phyloP scores from a whole-genome alignment of 2,329 filamentous ascomycete genomes.

The Shiraia bambusicola region DNA sequence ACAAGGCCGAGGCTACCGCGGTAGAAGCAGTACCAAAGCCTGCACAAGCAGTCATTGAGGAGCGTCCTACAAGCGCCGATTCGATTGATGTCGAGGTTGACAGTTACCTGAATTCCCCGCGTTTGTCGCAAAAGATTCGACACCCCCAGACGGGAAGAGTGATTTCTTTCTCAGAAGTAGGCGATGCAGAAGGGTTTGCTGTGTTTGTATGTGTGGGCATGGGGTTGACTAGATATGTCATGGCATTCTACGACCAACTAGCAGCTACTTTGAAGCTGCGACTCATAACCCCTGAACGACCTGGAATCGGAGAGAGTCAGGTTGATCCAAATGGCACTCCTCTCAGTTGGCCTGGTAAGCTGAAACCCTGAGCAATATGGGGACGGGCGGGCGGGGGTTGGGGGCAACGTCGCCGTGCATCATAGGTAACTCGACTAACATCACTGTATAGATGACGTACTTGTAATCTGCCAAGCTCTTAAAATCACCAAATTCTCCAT shows the following conservation, averaged over 20 bases:
- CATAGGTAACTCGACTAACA: conserved; percentile 17
- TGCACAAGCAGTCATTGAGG: conserved; percentile 59
- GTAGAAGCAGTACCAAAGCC: conserved; percentile 33
- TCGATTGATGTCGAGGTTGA: conserved; percentile 88
- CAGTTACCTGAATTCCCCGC: conserved; percentile 77
- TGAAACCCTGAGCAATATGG: too few relatives aligned
- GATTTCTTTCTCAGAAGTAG: conserved; percentile 96
- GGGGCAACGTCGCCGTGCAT: neutral
- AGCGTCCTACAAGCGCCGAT: conserved; percentile 76
- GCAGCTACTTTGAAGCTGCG: conserved; percentile 84
- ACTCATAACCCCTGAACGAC: conserved; percentile 89
- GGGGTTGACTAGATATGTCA: conserved; percentile 94
- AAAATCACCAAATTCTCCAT: conserved; percentile 96
- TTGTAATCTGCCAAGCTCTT: conserved; percentile 86
- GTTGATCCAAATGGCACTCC: conserved; percentile 82
- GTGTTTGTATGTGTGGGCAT: conserved; percentile 98
- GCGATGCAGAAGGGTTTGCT: conserved; percentile 84
- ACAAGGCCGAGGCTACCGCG: conserved; percentile 18
- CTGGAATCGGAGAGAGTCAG: conserved; percentile 91
- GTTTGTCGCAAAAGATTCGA: conserved; percentile 82
- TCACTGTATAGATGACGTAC: conserved; percentile 68
- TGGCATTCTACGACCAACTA: conserved; percentile 95
- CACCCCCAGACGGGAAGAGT: conserved; percentile 83
- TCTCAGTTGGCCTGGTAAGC: conserved; percentile 86
- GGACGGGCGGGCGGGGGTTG: too few relatives aligned